Evolutionary conservation across 2,329 filamentous ascomycete species (phyloP).

Genomic region (Geosmithia putterillii): DNA sequence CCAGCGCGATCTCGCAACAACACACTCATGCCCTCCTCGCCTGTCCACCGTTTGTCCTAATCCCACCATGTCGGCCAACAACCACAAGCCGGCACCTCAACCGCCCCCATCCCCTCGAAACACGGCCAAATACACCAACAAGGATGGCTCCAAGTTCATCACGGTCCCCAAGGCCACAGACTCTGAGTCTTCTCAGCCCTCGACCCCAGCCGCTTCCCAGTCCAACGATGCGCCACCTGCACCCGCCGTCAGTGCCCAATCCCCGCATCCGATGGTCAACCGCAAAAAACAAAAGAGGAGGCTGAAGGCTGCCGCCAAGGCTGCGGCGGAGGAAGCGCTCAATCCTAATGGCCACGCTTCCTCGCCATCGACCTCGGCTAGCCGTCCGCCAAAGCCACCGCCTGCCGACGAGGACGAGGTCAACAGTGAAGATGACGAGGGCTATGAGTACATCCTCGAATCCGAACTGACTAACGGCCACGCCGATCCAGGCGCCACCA

Average conservation of each 20-base stretch:
- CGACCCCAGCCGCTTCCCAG: conserved; percentile 32
- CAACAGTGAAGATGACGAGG: conserved; percentile 42
- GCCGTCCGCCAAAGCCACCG: conserved; percentile 9
- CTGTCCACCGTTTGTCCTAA: conserved; percentile 19
- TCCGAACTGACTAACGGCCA: conserved; percentile 15
- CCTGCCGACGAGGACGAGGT: conserved; percentile 35
- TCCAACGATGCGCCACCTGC: conserved; percentile 17
- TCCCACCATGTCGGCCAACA: conserved; percentile 37
- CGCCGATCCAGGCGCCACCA: conserved; percentile 14
- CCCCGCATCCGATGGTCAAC: conserved; percentile 49
- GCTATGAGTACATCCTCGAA: conserved; percentile 25
- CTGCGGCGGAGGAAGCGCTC: conserved; percentile 28
- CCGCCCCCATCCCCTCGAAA: conserved; percentile 38
- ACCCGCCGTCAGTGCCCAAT: conserved; percentile 2
- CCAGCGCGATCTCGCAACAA: not conserved
- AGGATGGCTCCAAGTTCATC: conserved; percentile 59
- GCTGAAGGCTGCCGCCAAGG: conserved; percentile 69
- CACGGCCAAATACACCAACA: conserved; percentile 53
- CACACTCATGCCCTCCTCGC: conserved; percentile 15
- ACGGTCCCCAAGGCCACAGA: conserved; percentile 45
- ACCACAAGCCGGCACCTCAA: conserved; percentile 34
- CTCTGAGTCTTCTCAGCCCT: conserved; percentile 41
- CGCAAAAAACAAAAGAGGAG: conserved; percentile 92
- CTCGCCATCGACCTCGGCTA: conserved; percentile 15
- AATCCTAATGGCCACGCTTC: conserved; percentile 25